Evolutionary conservation across 306 rosid genomes (phyloP), one percentile per base, ranked within the genome.

Genomic region (Fragaria ananassa): DNA sequence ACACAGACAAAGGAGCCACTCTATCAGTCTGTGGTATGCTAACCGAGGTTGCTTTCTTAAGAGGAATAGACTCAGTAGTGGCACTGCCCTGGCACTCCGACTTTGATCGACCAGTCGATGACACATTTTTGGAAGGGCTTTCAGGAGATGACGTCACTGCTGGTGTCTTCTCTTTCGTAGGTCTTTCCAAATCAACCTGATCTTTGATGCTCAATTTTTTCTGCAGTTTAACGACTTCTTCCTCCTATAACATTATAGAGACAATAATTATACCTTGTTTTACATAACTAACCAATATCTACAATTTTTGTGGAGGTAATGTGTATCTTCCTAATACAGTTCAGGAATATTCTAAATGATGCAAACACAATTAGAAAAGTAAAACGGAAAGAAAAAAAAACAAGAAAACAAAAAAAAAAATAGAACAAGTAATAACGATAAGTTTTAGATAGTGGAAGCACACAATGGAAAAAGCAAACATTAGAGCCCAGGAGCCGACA

Each of bases 161-260:
- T 68, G 87, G 71, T 74, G 73, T 76, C 85, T 86, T 87, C 74
- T 86, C 98, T 88, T 86, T 96, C 70, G 67, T 69, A 35, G 84
- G 77, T 80, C 84, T 88, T 82, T 88, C 88, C 31, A 63, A 50
- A 79, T 80, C 91, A 72, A 86, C 81, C 76, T 85, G 84, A 81
- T 82, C 94, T 81, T 87, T 87, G 73, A 78, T 71, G 83, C 79
- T 74, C 76, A 53, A 82, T 76, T 88, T 89, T 84, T 85, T 87
- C 83, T 83, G 87, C 70, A 80, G 85, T 68, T 87, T 76, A 74
- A 75, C 72, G 37, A 71, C 83, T 60, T 83, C 96, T 69, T 80
- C 91, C 14, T 81, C 96, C 97, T 95, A 74, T 81, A 39, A 74
- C 74, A 84, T 50, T 83, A 80, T 84, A 53, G 50, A 80, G 72